Base-by-base conservation (phyloP, 345 rosid species). In the Kernera saxatilis region DNA sequence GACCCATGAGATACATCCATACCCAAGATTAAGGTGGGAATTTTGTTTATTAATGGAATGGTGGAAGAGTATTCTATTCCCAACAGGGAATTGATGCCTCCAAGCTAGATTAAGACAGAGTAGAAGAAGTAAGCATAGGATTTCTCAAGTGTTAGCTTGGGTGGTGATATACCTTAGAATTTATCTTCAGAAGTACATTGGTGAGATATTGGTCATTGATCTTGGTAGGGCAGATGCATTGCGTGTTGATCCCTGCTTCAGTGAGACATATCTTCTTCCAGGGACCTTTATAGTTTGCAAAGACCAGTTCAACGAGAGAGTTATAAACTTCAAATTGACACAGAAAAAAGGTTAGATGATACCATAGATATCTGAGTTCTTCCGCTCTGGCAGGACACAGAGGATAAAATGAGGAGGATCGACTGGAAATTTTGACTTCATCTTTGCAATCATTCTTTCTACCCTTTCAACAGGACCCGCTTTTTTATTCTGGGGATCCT, bases 1-100 rank as follows among this genome's bases (percentile, higher is more conserved):
- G 97, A 79, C 26, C 97, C 95, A 74, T 89, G 99, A 62, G 97
- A 91, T 63, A 94, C 95, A 82, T 89, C 99, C 95, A 94, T 91
- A 30, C 99, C 99, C 81, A 94, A 78, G 75, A 94, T 94, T 80
- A 94, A 74, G 27, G 98, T 91, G 50, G 98, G 99, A 63, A 82
- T 73, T 61, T 84, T 81, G 70, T 75, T 65, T 70, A 94, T 80
- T 70, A 85, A 58, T 18, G 96, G 95, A 10, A 89, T 77, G 40
- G 40, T 50, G 25, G 65, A 50, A 56, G 86, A 73, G 53, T 45
- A 76, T 78, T 91, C 98, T 19, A 87, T 69, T 59, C 75, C 88
- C 82, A 94, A 76, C 79, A 89, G 80, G 54, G 96, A 94, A 82
- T 94, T 94, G 71, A 91, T 85, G 67, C 99, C 99, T 43, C 96